Evolutionary conservation across 345 rosid species (phyloP).

Genomic region (Euphorbia peplus): DNA sequence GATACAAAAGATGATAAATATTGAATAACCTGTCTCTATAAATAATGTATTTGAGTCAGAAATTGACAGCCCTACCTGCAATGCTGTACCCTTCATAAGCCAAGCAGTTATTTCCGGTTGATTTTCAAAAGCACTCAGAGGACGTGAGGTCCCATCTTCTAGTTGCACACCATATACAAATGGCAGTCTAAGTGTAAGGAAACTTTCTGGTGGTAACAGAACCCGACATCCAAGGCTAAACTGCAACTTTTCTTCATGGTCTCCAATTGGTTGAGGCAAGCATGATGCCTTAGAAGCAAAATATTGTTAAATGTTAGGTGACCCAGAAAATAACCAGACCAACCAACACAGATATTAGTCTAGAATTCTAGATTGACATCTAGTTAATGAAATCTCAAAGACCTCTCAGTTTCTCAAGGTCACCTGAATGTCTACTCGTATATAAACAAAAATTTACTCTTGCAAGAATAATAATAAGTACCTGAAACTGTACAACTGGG

Average conservation of each 20-base stretch:
- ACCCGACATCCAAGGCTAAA: conserved; percentile 66
- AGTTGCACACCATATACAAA: conserved; percentile 70
- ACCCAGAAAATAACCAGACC: background rate
- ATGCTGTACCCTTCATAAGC: conserved; percentile 57
- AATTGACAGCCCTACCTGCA: conserved; percentile 35
- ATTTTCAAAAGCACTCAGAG: conserved; percentile 57
- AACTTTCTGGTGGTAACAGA: conserved; percentile 80
- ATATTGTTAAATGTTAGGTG: conserved; percentile 6
- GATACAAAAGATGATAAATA: no score
- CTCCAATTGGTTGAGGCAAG: conserved; percentile 46
- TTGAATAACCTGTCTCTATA: no score
- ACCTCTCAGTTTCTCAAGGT: background rate
- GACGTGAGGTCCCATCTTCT: conserved; percentile 46
- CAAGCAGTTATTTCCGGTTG: conserved; percentile 78
- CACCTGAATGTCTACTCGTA: background rate
- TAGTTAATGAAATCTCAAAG: background rate
- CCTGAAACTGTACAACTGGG: conserved; percentile 76
- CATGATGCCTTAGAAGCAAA: conserved; percentile 52
- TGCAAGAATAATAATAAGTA: conserved; percentile 29
- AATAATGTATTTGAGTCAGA: no score
- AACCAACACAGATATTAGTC: background rate
- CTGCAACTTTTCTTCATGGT: conserved; percentile 50
- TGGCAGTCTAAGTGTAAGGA: conserved; percentile 67
- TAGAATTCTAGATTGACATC: background rate
- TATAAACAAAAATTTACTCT: conserved; percentile 1